Evolutionary conservation across 371 early-diverging fungal species (phyloP).

Genomic region (Mucor circinelloides): DNA sequence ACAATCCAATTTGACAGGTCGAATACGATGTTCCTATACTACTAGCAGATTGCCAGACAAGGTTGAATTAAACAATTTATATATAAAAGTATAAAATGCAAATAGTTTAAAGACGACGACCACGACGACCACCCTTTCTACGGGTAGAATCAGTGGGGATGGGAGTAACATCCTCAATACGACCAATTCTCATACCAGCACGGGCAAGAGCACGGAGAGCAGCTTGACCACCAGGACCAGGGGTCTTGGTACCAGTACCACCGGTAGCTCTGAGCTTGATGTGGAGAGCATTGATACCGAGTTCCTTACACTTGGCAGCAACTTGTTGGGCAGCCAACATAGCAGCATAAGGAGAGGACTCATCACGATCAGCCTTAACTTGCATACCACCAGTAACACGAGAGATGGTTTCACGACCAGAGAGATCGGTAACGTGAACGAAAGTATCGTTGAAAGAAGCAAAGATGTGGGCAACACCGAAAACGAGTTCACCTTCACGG

Average conservation of each 20-base stretch:
- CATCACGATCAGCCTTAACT: conserved; percentile 99
- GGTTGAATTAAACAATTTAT: background rate
- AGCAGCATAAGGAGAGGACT: conserved; percentile 99
- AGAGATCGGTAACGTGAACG: conserved; percentile 99
- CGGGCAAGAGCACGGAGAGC: conserved; percentile 99
- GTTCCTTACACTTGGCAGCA: conserved; percentile 97
- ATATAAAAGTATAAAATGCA: background rate
- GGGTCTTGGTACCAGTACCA: conserved; percentile 99
- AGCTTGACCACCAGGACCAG: conserved; percentile 99
- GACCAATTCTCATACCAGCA: conserved; percentile 98
- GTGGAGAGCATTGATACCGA: conserved; percentile 99
- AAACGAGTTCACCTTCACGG: conserved; percentile 97
- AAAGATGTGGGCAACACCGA: conserved; percentile 99
- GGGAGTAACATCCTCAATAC: conserved; percentile 99
- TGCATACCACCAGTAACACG: conserved; percentile 99
- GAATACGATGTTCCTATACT: background rate
- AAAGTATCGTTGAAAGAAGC: conserved; percentile 99
- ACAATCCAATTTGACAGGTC: background rate
- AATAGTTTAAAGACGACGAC: conserved; percentile 97
- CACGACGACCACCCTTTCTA: conserved; percentile 99
- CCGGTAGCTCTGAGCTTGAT: conserved; percentile 99
- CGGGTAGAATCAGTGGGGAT: conserved; percentile 99
- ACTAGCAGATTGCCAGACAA: background rate
- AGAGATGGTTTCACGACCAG: conserved; percentile 99
- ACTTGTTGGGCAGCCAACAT: conserved; percentile 99